phyloP scores from a whole-genome alignment of 257 asterid species.

The Agastache rugosa region DNA sequence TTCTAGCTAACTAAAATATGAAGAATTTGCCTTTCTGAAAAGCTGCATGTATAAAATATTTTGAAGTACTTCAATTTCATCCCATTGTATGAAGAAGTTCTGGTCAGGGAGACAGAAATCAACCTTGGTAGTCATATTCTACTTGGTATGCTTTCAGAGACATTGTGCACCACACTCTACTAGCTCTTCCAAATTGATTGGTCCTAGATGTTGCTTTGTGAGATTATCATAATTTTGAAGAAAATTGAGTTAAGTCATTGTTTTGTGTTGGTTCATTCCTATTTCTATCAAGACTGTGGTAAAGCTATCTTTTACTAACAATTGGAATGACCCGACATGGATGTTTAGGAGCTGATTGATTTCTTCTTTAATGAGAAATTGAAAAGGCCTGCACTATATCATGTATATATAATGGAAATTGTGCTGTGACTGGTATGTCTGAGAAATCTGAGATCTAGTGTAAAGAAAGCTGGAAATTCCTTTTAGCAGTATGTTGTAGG shows the following conservation, averaged over 20 bases:
- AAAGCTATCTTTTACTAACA: not conserved
- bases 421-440: not conserved
- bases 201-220: constrained; percentile 19
- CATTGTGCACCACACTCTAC: constrained; percentile 17
- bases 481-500: not conserved
- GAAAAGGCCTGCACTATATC: not conserved
- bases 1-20: constrained; percentile 12
- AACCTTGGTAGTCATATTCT: constrained; percentile 19
- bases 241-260: not conserved
- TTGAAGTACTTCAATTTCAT: not conserved
- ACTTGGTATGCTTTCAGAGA: constrained; percentile 13
- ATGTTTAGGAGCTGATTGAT: not conserved
- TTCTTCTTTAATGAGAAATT: not conserved
- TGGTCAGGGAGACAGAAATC: constrained; percentile 8
- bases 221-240: constrained; percentile 8
- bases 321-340: not conserved
- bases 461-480: not conserved
- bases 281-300: constrained; percentile 8
- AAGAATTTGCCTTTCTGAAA: not conserved
- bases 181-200: not conserved
- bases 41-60: not conserved
- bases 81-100: constrained; percentile 11
- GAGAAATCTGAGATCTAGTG: not conserved
- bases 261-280: not conserved
- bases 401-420: not conserved